A percentile compares a stretch with the other conserved stretches of the same genome.
Evolutionary conservation across 2,329 filamentous ascomycete genomes (phyloP).

Genomic region (Exophiala sp.): DNA sequence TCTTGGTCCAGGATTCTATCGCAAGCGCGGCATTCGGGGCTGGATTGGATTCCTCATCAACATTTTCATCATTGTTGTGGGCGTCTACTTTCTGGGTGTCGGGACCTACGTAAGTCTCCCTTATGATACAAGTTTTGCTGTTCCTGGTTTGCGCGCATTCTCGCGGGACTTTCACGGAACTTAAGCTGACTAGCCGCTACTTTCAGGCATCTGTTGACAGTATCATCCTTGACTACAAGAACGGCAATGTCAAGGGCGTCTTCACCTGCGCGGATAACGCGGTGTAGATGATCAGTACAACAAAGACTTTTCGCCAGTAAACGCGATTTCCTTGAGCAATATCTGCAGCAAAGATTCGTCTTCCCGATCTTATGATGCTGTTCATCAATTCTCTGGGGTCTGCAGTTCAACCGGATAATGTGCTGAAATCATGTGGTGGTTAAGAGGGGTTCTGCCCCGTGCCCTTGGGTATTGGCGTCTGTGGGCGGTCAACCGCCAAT

Average conservation of each 20-base stretch:
- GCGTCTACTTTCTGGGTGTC: slow-evolving; percentile 71
- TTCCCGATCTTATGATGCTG: too few relatives aligned
- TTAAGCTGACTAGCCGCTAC: neutral
- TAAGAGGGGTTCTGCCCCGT: too few relatives aligned
- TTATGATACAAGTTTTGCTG: neutral
- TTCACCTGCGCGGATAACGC: slow-evolving; percentile 62
- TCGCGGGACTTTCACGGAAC: neutral
- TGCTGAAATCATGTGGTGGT: too few relatives aligned
- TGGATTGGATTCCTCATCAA: slow-evolving; percentile 54
- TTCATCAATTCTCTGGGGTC: too few relatives aligned
- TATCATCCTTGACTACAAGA: slow-evolving; percentile 61
- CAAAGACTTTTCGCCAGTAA: too few relatives aligned
- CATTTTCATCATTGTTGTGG: slow-evolving; percentile 63
- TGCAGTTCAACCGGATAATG: too few relatives aligned
- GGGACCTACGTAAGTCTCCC: slow-evolving; percentile 62
- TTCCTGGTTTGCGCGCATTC: neutral
- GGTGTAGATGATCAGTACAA: neutral
- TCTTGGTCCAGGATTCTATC: slow-evolving; percentile 38
- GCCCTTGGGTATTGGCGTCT: too few relatives aligned
- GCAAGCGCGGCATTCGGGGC: slow-evolving; percentile 38
- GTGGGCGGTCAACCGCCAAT: too few relatives aligned
- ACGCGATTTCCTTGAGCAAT: too few relatives aligned
- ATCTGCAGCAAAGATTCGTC: too few relatives aligned
- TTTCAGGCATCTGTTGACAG: slow-evolving; percentile 39
- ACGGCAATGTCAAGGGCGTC: slow-evolving; percentile 59